These are phyloP conservation scores for Euphorbia celastroides DNA, from an alignment of 441 rosid species.

Conservation along the genomic window DNA sequence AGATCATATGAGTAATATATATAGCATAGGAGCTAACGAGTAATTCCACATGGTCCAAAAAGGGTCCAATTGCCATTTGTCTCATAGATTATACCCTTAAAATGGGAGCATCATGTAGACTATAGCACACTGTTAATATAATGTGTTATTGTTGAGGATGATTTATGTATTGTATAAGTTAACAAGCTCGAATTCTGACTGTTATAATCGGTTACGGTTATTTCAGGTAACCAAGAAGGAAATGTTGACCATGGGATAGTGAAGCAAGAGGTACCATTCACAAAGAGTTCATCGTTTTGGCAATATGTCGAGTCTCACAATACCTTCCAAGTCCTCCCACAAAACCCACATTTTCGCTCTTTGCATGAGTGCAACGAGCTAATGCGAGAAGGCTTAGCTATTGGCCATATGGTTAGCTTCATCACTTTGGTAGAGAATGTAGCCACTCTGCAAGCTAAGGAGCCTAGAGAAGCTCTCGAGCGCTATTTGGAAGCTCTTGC, in stretches of 20 bases:
- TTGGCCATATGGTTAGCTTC: slow-evolving; percentile 11
- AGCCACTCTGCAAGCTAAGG: not conserved
- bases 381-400: slow-evolving; percentile 11
- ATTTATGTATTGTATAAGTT: not conserved
- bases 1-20: no score
- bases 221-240: not conserved
- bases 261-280: not conserved
- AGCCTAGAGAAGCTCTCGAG: not conserved
- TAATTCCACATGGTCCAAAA: no score
- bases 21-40: no score
- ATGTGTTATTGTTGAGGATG: not conserved
- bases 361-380: not conserved
- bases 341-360: slow-evolving; percentile 16
- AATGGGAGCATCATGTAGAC: not conserved
- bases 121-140: not conserved
- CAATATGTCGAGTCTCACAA: slow-evolving; percentile 9
- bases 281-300: slow-evolving; percentile 7
- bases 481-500: slow-evolving; percentile 9
- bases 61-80: not conserved
- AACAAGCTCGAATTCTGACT: not conserved
- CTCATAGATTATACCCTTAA: not conserved
- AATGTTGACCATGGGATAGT: not conserved
- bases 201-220: not conserved
- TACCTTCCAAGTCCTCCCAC: slow-evolving; percentile 4
- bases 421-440: slow-evolving; percentile 3